Evolutionary conservation across 1,139 yeast genomes (phyloP).

Genomic region (Hanseniaspora gamundiae): DNA sequence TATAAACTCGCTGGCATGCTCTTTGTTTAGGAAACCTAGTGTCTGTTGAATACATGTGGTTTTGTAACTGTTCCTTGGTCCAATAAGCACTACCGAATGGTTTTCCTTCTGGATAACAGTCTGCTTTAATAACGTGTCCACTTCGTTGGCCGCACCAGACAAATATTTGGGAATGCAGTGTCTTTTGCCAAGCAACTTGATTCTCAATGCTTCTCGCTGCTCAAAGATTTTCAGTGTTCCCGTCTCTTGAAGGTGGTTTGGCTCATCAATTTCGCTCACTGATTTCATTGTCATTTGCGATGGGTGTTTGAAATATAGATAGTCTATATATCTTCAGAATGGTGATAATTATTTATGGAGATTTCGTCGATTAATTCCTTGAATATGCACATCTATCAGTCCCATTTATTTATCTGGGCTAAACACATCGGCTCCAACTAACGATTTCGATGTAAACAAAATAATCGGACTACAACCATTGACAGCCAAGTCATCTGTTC

Average conservation of each 20-base stretch:
- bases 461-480: too few species aligned
- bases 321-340: too few species aligned
- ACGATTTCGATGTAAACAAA: too few species aligned
- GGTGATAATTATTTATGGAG: too few species aligned
- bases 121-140: conserved; percentile 47
- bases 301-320: too few species aligned
- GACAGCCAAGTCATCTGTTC: too few species aligned
- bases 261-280: neutral
- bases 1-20: conserved; percentile 39
- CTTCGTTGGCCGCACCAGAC: conserved; percentile 26
- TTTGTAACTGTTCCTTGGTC: conserved; percentile 75
- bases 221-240: neutral
- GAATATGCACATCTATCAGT: too few species aligned
- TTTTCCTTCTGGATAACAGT: conserved; percentile 65
- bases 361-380: too few species aligned
- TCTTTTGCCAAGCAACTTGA: neutral
- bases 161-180: conserved; percentile 13
- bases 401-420: too few species aligned
- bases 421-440: too few species aligned
- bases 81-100: conserved; percentile 67
- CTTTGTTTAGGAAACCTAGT: conserved; percentile 33
- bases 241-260: neutral
- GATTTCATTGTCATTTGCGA: neutral
- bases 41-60: conserved; percentile 51
- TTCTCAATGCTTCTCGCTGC: conserved; percentile 1